Evolutionary conservation across 768 basidiomycete species (phyloP).

Genomic region (Udeniomyces megalosporus): DNA sequence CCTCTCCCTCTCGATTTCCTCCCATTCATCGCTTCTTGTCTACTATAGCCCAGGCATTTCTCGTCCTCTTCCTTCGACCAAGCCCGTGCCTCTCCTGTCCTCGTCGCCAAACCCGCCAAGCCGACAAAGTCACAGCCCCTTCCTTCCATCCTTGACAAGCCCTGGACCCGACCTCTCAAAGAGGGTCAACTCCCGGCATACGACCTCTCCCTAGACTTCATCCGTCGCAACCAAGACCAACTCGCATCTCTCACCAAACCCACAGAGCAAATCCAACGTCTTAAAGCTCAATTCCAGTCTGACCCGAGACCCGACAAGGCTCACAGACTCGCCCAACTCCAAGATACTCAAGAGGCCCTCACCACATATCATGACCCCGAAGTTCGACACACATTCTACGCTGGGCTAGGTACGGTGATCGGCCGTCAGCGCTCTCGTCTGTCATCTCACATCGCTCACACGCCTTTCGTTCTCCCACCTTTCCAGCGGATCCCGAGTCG

Average conservation of each 20-base stretch:
- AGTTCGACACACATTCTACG: slow-evolving; percentile 57
- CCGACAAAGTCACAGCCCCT: too few species aligned
- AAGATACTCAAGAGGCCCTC: slow-evolving; percentile 52
- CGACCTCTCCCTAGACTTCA: slow-evolving; percentile 62
- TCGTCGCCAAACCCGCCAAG: too few species aligned
- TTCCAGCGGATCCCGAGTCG: slow-evolving; percentile 31
- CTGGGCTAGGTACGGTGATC: slow-evolving; percentile 50
- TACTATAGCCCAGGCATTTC: too few species aligned
- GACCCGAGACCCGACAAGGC: too few species aligned
- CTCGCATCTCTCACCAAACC: slow-evolving; percentile 18
- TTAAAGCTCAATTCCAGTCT: too few species aligned
- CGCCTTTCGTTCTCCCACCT: not conserved
- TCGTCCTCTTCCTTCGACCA: too few species aligned
- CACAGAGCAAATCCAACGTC: slow-evolving; percentile 32
- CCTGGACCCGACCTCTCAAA: slow-evolving; percentile 22
- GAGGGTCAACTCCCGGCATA: slow-evolving; percentile 36
- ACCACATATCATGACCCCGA: slow-evolving; percentile 61
- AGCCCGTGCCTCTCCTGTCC: too few species aligned
- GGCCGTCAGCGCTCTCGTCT: not conserved
- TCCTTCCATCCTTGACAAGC: too few species aligned
- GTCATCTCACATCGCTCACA: not conserved
- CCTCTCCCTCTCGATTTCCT: too few species aligned
- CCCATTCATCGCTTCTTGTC: too few species aligned
- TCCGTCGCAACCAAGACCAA: slow-evolving; percentile 31
- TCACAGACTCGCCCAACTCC: slow-evolving; percentile 36